Evolutionary conservation across 2,329 filamentous ascomycete genomes (phyloP).

Genomic region (Fusarium abutilonis): DNA sequence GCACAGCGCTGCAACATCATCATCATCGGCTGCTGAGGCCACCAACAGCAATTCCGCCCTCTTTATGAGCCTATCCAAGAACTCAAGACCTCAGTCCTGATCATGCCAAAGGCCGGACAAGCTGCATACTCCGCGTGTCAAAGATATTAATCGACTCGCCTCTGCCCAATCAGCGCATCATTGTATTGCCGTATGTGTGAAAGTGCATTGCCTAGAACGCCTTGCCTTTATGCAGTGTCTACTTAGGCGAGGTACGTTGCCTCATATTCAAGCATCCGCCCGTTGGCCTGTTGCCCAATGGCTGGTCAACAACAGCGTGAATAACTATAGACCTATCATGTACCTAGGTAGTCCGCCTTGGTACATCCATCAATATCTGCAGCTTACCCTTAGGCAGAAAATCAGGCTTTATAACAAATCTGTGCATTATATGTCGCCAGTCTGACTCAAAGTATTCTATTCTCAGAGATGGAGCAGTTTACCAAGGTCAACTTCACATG

Average conservation of each 20-base stretch:
- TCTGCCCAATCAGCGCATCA: slow-evolving; percentile 13
- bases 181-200: slow-evolving; percentile 9
- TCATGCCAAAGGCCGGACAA: slow-evolving; percentile 22
- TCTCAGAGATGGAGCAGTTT: no score
- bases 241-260: background rate
- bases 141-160: slow-evolving; percentile 11
- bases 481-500: no score
- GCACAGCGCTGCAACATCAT: slow-evolving; percentile 9
- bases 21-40: slow-evolving; percentile 30
- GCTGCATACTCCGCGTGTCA: slow-evolving; percentile 33
- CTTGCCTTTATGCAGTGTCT: slow-evolving; percentile 14
- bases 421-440: no score
- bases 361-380: background rate
- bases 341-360: slow-evolving; percentile 6
- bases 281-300: slow-evolving; percentile 15
- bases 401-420: background rate
- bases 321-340: background rate
- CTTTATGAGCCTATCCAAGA: slow-evolving; percentile 8
- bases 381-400: background rate
- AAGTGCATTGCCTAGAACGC: slow-evolving; percentile 28
- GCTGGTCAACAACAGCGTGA: background rate
- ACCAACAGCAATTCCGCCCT: slow-evolving; percentile 17
- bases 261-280: slow-evolving; percentile 2
- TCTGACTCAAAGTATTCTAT: background rate
- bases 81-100: slow-evolving; percentile 18